Conservation (phyloP, 1,284 basidiomycete species). For the Cutaneotrichosporon sp. region DNA sequence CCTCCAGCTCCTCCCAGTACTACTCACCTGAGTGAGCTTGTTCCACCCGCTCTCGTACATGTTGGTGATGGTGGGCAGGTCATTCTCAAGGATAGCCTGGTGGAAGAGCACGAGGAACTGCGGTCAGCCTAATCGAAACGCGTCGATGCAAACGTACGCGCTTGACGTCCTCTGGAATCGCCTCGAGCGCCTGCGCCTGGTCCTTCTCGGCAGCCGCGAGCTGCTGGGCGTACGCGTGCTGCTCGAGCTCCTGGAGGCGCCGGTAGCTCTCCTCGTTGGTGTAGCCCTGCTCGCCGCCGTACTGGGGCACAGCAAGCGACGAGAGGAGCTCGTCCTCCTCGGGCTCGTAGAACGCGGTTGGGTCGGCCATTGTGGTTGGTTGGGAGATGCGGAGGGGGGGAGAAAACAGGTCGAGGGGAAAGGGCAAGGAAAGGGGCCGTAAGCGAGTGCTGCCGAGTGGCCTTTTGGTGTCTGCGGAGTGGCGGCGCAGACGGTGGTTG, state of each 20-base stretch:
- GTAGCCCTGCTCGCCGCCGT: conserved; percentile 31
- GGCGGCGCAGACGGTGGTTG: conserved; percentile 8
- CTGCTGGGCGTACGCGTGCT: conserved; percentile 45
- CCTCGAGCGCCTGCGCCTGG: conserved; percentile 42
- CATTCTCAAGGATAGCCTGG: conserved; percentile 74
- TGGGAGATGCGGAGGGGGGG: background rate
- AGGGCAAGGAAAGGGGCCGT: background rate
- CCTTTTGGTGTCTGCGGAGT: conserved; percentile 14
- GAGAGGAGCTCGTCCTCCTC: conserved; percentile 51
- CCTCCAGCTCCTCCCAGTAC: background rate
- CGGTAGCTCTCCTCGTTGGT: conserved; percentile 43
- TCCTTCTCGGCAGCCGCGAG: conserved; percentile 39
- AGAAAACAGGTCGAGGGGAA: background rate
- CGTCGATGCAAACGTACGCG: conserved; percentile 34
- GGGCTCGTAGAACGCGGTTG: conserved; percentile 51
- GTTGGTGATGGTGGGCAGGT: conserved; percentile 80
- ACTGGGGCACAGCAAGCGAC: conserved; percentile 44
- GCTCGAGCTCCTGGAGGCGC: conserved; percentile 43
- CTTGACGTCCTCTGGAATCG: conserved; percentile 53
- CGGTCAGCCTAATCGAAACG: conserved; percentile 3
- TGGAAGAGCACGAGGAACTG: conserved; percentile 90
- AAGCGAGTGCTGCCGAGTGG: background rate
- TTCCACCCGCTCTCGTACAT: conserved; percentile 98
- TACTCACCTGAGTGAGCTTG: conserved; percentile 65
- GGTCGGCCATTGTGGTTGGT: conserved; percentile 46